Conservation (phyloP, 2,329 filamentous ascomycete species). For the Colletotrichum sp. region DNA sequence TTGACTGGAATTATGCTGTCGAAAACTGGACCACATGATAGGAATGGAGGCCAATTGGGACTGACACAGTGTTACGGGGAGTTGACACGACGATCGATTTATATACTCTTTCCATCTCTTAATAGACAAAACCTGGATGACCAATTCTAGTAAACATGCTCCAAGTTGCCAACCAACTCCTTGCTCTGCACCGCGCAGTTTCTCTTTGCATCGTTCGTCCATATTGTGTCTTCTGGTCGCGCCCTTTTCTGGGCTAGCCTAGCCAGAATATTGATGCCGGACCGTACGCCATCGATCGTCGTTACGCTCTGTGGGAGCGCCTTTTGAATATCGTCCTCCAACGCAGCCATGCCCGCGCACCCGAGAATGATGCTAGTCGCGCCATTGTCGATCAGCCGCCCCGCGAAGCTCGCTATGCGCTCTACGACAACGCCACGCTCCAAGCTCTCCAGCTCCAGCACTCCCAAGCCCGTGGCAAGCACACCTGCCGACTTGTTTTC, state of each 20-base stretch:
- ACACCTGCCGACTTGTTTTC: neutral
- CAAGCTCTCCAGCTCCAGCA: neutral
- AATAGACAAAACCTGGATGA: neutral
- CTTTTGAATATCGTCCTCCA: neutral
- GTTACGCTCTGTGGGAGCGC: neutral
- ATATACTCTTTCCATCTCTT: neutral
- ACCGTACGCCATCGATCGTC: slow-evolving; percentile 6
- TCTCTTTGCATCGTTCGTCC: neutral
- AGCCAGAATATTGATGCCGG: neutral
- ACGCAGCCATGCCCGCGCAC: slow-evolving; percentile 7
- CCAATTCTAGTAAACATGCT: neutral
- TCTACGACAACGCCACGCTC: neutral
- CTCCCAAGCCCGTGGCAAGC: neutral
- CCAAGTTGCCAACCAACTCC: neutral
- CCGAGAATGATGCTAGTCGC: slow-evolving; percentile 4
- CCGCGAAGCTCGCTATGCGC: neutral
- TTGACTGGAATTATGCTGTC: slow-evolving; percentile 4
- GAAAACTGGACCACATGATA: neutral
- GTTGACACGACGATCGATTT: neutral
- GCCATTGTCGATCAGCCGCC: neutral
- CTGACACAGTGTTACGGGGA: neutral
- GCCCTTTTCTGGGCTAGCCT: neutral
- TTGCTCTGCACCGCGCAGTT: neutral
- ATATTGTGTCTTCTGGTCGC: neutral
- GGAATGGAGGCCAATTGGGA: neutral